A percentile compares a stretch with the other conserved stretches of the same genome.
These are phyloP conservation scores for Coemansia nantahalensis DNA, from an alignment of 192 early-diverging fungal species.

Conservation along the genomic window DNA sequence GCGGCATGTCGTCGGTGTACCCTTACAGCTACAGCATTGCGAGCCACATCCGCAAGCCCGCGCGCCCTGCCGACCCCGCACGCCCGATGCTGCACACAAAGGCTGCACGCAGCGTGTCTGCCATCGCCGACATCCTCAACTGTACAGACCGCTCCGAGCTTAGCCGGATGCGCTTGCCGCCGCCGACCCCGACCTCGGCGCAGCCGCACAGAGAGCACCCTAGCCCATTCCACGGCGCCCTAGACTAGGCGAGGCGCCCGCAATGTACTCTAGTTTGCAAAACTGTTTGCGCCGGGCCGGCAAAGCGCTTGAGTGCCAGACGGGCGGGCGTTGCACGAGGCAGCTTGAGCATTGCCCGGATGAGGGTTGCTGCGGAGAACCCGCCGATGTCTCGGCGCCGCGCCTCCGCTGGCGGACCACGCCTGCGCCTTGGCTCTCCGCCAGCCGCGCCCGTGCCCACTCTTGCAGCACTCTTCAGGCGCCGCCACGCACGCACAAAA, in stretches of 20 bases:
- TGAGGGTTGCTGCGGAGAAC: no score
- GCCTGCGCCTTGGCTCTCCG: no score
- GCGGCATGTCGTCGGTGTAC: slow-evolving; percentile 46
- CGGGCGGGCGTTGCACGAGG: no score
- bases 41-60: slow-evolving; percentile 46
- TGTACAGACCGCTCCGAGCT: slow-evolving; percentile 54
- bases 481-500: no score
- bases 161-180: slow-evolving; percentile 48
- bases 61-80: slow-evolving; percentile 15
- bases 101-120: slow-evolving; percentile 47
- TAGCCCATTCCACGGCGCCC: slow-evolving; percentile 14
- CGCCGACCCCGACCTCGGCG: slow-evolving; percentile 42
- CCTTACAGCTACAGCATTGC: slow-evolving; percentile 51
- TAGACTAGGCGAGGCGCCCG: background rate
- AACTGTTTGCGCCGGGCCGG: no score
- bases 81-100: slow-evolving; percentile 39
- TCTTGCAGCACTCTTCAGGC: no score
- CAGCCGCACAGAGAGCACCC: slow-evolving; percentile 32
- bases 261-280: no score
- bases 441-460: no score
- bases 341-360: no score
- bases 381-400: no score
- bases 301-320: no score
- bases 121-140: slow-evolving; percentile 53
- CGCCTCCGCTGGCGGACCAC: no score